Evolutionary conservation across 176 grass and related monocot genomes (phyloP), one percentile per base, ranked within the genome.

Genomic region (Metroxylon sagu): DNA sequence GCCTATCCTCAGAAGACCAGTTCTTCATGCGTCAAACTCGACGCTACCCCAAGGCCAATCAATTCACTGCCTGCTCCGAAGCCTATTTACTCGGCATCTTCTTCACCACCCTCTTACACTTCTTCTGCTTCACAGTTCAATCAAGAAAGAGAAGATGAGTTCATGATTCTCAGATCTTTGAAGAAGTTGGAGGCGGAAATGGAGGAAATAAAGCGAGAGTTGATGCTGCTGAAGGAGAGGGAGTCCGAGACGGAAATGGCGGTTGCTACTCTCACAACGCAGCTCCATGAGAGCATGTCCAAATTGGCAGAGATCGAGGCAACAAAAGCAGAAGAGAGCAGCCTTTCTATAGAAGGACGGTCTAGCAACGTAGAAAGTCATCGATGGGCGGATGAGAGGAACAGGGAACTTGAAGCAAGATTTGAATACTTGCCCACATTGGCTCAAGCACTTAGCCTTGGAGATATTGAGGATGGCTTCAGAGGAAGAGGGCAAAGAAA

Each of bases 351-450:
- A 8, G 31, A 35, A 35, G 6, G 31, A 4, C 57, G n/a, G 14
- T 31, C 29, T 16, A 65, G 23, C 62, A 48, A 26, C 0, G 50
- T 62, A 25, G 53, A 57, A 43, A 60, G 69, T 49, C 62, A 75
- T 29, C 48, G 23, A 16, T 59, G 62, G 29, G 54, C 19, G 3
- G 56, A 69, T 28, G 75, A 71, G 29, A 66, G 49, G 53, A 18
- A 21, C 49, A 54, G 63, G 28, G 75, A 35, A 5, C 6, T 35
- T 35, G 31, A 7, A 35, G 31, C 31, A 10, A 8, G 31, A 35
- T 35, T 35, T 35, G 31, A 78, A 30, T 71, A 78, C 53, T 71
- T 59, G 75, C 59, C 76, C 1, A 71, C 61, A 29, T 65, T 79
- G 7, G 69, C 53, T 5, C 54, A 71, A 53, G 61, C 76, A 23